A percentile compares a stretch with the other conserved stretches of the same genome.
These are phyloP conservation scores for Jaapia argillacea DNA, from an alignment of 768 basidiomycete species.

Conservation along the genomic window DNA sequence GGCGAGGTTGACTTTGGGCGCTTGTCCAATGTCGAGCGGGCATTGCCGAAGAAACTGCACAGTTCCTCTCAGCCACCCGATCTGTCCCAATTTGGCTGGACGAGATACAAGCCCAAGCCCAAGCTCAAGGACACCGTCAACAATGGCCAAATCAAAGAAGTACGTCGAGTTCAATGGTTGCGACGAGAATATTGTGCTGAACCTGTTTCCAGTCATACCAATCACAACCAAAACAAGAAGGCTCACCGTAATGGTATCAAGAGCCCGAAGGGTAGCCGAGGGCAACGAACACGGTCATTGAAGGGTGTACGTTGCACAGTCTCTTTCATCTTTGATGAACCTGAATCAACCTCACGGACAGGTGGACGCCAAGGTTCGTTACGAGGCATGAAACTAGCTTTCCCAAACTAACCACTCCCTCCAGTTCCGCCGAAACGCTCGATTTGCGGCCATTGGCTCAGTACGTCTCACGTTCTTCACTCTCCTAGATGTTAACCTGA, in stretches of 20 bases:
- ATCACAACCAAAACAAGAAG: conserved; percentile 96
- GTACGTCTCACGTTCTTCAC: conserved; percentile 31
- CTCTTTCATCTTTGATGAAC: conserved; percentile 11
- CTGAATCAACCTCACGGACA: conserved; percentile 18
- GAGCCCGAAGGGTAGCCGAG: conserved; percentile 51
- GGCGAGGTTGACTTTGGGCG: too few species aligned
- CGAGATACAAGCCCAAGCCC: neutral
- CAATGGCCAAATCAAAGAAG: conserved; percentile 99
- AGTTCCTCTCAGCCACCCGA: neutral
- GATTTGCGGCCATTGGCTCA: conserved; percentile 62
- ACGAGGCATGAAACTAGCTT: conserved; percentile 6
- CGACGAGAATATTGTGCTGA: conserved; percentile 7
- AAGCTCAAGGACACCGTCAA: conserved; percentile 6
- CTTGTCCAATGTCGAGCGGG: too few species aligned
- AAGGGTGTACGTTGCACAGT: conserved; percentile 91
- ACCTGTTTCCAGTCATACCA: conserved; percentile 54
- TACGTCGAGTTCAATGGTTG: conserved; percentile 27
- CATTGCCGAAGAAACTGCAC: neutral
- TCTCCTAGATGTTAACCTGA: neutral
- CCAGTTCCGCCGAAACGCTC: conserved; percentile 82
- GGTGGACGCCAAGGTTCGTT: conserved; percentile 73
- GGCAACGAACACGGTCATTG: conserved; percentile 68
- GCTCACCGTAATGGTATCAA: conserved; percentile 98
- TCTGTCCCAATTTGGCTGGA: neutral
- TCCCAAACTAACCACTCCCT: conserved; percentile 5